Conservation (phyloP, 148 eudicot species). For the Heliamphora exappendiculata region DNA sequence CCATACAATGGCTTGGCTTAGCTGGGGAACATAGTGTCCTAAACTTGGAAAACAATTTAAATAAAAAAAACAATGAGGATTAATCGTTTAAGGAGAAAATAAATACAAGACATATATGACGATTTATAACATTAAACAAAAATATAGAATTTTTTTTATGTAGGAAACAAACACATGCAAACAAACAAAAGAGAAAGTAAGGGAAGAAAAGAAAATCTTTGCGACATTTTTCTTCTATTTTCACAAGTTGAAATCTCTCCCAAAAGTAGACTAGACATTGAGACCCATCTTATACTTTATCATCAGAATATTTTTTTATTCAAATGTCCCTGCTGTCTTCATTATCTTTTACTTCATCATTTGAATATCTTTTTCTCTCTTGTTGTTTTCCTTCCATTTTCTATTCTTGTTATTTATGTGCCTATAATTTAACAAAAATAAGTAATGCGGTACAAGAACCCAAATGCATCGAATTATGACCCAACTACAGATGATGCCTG, state of each 20-base stretch:
- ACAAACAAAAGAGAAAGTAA: neutral
- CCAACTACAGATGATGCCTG: neutral
- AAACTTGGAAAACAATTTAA: slow-evolving; percentile 12
- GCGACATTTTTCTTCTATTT: neutral
- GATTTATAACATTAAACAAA: neutral
- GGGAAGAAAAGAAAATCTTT: neutral
- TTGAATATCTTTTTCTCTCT: neutral
- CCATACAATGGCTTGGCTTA: slow-evolving; percentile 81
- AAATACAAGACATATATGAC: neutral
- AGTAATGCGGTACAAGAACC: neutral
- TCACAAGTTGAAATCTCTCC: no score
- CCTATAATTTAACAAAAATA: neutral
- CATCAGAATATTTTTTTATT: no score
- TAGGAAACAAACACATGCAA: neutral
- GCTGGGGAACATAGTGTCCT: slow-evolving; percentile 98
- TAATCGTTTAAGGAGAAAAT: neutral
- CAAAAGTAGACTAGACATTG: no score
- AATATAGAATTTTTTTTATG: neutral
- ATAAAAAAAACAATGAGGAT: neutral
- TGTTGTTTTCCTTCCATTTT: neutral
- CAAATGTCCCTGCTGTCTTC: no score
- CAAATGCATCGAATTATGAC: neutral
- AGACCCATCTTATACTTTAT: no score
- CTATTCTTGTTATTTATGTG: neutral
- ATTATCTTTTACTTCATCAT: neutral